Percentiles rank a stretch among this genome's conserved stretches.
These are phyloP conservation scores for Chlamydomonas incerta DNA, from an alignment of 139 green algal species.

Conservation along the genomic window DNA sequence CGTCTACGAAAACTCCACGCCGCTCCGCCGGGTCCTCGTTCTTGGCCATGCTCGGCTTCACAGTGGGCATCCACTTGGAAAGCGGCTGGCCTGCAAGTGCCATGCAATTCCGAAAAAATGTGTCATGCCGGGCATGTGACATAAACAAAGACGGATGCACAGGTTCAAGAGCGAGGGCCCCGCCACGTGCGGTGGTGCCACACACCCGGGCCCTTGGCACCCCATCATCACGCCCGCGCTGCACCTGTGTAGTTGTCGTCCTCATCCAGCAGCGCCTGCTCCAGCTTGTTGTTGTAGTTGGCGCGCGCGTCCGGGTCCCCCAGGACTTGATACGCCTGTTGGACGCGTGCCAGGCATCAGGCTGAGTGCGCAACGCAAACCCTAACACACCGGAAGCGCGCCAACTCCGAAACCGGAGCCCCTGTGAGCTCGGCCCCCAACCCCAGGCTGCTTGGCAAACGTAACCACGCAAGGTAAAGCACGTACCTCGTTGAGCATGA, in stretches of 20 bases:
- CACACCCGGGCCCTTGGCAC: too few species aligned
- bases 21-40: constrained; percentile 71
- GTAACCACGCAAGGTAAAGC: too few species aligned
- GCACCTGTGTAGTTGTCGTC: constrained; percentile 80
- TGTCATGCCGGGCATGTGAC: too few species aligned
- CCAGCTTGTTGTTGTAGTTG: constrained; percentile 76
- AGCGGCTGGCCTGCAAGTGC: constrained; percentile 71
- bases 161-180: too few species aligned
- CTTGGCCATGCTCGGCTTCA: constrained; percentile 74
- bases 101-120: too few species aligned
- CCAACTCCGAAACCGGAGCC: too few species aligned
- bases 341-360: not conserved
- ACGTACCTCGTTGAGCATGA: constrained; percentile 87
- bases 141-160: too few species aligned
- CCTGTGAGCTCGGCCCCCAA: too few species aligned
- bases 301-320: constrained; percentile 56
- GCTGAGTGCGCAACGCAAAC: not conserved
- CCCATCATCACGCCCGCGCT: too few species aligned
- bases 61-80: constrained; percentile 79
- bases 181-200: too few species aligned
- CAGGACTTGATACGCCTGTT: constrained; percentile 66
- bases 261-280: constrained; percentile 70
- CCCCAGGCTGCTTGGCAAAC: too few species aligned
- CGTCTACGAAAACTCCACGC: constrained; percentile 89
- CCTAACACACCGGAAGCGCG: too few species aligned